Conservation (phyloP, 1,284 basidiomycete species). For the Ceratobasidium sp. region DNA sequence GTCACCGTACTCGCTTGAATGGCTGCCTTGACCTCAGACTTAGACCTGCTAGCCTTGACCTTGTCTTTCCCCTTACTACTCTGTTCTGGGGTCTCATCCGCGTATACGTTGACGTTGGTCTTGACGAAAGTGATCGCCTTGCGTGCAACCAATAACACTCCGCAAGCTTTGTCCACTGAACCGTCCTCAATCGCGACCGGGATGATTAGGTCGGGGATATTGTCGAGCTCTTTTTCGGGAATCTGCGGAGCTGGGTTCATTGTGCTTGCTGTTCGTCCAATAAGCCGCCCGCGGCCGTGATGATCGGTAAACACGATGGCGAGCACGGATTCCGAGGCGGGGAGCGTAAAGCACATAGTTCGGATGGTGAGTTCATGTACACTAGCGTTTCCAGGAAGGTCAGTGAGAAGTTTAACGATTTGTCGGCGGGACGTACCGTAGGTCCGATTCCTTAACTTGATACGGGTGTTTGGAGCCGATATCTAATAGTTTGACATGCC, state of each 20-base stretch:
- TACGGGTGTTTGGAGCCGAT: slow-evolving; percentile 9
- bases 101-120: slow-evolving; percentile 48
- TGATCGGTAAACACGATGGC: slow-evolving; percentile 77
- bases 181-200: slow-evolving; percentile 44
- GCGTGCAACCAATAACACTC: slow-evolving; percentile 31
- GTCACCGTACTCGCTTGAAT: slow-evolving; percentile 27
- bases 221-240: slow-evolving; percentile 46
- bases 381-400: slow-evolving; percentile 56
- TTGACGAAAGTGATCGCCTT: slow-evolving; percentile 52
- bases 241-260: slow-evolving; percentile 57
- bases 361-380: slow-evolving; percentile 80
- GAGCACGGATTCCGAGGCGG: slow-evolving; percentile 59
- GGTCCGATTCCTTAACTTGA: slow-evolving; percentile 26
- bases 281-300: slow-evolving; percentile 67
- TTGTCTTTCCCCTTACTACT: slow-evolving; percentile 71
- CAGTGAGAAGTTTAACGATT: background rate
- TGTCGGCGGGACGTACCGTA: slow-evolving; percentile 8
- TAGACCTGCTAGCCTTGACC: slow-evolving; percentile 49
- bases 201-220: slow-evolving; percentile 57
- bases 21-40: slow-evolving; percentile 61
- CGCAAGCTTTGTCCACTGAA: slow-evolving; percentile 6
- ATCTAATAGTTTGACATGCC: slow-evolving; percentile 23
- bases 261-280: slow-evolving; percentile 67
- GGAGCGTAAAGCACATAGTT: slow-evolving; percentile 69
- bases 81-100: slow-evolving; percentile 64